Base-by-base conservation (phyloP, 1,139 yeast species). In the Saccharomycopsis hybrid region DNA sequence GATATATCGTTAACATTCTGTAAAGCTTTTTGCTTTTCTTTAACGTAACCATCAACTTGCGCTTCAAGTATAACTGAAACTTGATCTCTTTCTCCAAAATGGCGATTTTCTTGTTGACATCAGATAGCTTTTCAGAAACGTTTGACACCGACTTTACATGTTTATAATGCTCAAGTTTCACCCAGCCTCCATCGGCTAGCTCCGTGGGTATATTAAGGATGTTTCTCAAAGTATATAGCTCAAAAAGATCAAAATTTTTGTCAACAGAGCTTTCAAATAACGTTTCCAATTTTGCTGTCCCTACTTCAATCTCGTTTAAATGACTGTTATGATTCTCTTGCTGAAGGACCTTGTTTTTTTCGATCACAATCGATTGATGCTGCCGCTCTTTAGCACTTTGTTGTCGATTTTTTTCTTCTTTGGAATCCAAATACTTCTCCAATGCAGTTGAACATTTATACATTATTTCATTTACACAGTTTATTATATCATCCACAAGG, bases 401-500 rank as follows among this genome's bases (percentile, higher is more conserved):
- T 18, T 45, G 37, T 27, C 42, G 36, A 38, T 41, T 27, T 48
- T 46, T 41, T 44, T 46, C 29, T 53, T 63, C 56, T 54, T 70
- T 61, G 46, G 71, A 75, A 44, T 61, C 59, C 30, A 89, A 66
- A 58, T 82, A 85, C 43, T 74, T 73, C 62, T 88, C 95, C 69
- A 89, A 75, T 1, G 89, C 95, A 49, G 77, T 78, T 0, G 92
- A 83, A 59, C 96, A 86, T 59, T 84, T 82, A 66, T 86, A 86
- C 77, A 89, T 76, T 37, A 88, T 78, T 52, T 82, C 89, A 60
- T 90, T 89, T 29, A 87, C 95, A 1, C 90, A 87, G 65, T 89
- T 89, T 60, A 90, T 87, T 24, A 90, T 83, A 61, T 89, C 96
- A 61, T 90, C 97, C 5, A 90, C 77, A 29, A 89, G 69, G 1